phyloP scores from a whole-genome alignment of 2,329 filamentous ascomycete species.

The Cercospora sp. region DNA sequence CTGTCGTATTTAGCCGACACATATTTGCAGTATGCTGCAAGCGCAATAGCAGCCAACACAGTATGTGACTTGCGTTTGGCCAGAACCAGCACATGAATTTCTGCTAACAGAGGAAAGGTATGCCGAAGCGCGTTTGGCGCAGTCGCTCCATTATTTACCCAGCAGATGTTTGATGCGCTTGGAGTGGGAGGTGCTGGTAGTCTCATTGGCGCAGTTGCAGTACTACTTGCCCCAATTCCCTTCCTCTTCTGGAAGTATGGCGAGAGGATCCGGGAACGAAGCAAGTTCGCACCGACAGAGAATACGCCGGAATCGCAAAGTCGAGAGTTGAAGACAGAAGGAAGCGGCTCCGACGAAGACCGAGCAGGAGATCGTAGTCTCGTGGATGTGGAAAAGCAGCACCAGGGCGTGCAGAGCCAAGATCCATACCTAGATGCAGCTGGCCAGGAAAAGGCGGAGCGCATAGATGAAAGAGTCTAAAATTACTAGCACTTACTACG shows the following conservation, averaged over 20 bases:
- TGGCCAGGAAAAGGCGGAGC: slow-evolving; percentile 24
- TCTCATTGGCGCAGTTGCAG: slow-evolving; percentile 49
- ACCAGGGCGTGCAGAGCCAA: neutral
- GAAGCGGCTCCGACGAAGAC: neutral
- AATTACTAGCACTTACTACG: neutral
- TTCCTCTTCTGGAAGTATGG: slow-evolving; percentile 31
- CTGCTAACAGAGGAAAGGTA: slow-evolving; percentile 26
- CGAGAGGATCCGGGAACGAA: slow-evolving; percentile 15
- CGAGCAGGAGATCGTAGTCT: neutral
- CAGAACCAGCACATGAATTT: neutral
- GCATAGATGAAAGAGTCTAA: neutral
- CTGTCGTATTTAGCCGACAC: slow-evolving; percentile 57
- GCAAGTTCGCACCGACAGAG: slow-evolving; percentile 24
- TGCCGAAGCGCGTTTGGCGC: slow-evolving; percentile 34
- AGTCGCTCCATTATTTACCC: slow-evolving; percentile 35
- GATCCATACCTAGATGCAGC: slow-evolving; percentile 24
- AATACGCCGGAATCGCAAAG: neutral
- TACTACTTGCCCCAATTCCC: slow-evolving; percentile 37
- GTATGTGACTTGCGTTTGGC: neutral
- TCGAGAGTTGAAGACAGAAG: neutral
- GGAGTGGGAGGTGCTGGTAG: slow-evolving; percentile 36
- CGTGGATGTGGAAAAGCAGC: neutral
- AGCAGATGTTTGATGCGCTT: slow-evolving; percentile 37
- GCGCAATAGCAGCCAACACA: slow-evolving; percentile 33
- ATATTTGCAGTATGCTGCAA: slow-evolving; percentile 45